A percentile compares a stretch with the other conserved stretches of the same genome.
Conservation (phyloP, 139 green algal species). For the Diplosphaera chodatii region DNA sequence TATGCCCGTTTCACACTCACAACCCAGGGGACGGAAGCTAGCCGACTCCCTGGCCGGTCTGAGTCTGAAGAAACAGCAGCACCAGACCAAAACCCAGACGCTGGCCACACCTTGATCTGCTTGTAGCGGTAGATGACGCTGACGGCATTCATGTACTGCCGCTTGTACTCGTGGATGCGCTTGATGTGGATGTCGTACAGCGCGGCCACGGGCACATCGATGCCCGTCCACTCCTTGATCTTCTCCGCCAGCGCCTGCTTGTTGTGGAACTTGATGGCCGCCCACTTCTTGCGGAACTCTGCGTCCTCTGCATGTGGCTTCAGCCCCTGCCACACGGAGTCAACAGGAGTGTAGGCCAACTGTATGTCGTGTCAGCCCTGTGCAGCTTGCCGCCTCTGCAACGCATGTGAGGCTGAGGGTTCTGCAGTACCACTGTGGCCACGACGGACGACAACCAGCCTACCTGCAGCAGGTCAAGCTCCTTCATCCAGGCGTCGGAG, state of each 20-base stretch:
- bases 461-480: constrained; percentile 48
- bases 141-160: constrained; percentile 68
- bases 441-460: no score
- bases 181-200: constrained; percentile 96
- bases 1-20: no score
- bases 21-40: no score
- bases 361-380: no score
- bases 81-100: no score
- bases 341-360: no score
- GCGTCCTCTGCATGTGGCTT: constrained; percentile 66
- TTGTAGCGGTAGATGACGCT: constrained; percentile 55
- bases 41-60: no score
- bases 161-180: constrained; percentile 80
- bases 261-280: constrained; percentile 69
- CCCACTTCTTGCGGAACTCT: constrained; percentile 79
- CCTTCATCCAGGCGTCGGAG: constrained; percentile 77
- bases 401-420: no score
- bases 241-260: constrained; percentile 76
- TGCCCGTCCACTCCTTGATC: constrained; percentile 65
- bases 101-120: constrained; percentile 54
- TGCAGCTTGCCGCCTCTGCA: no score
- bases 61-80: no score
- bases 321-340: constrained; percentile 34
- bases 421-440: no score
- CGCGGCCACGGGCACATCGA: constrained; percentile 55